Conservation (phyloP, 192 early-diverging fungal genomes). For the Coemansia sp. region DNA sequence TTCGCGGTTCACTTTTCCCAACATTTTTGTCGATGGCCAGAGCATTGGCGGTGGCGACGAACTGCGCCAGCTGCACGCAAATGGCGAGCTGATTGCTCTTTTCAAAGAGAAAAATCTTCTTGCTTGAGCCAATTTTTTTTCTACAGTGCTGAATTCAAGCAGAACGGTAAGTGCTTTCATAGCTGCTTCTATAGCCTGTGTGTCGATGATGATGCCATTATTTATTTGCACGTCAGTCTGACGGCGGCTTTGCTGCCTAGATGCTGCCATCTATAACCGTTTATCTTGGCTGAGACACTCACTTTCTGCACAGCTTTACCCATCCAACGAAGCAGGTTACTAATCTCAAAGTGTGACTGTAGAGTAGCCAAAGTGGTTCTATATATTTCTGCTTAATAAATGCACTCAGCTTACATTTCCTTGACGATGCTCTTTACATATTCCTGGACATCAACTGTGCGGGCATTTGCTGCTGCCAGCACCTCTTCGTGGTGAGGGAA, state of each 20-base stretch:
- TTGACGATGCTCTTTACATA: conserved; percentile 36
- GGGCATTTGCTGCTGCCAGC: conserved; percentile 34
- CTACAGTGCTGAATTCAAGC: too few relatives aligned
- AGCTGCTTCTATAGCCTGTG: not conserved
- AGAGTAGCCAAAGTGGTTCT: too few relatives aligned
- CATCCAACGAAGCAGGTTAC: too few relatives aligned
- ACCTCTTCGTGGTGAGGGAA: conserved; percentile 52
- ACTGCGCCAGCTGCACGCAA: conserved; percentile 43
- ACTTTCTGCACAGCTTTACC: too few relatives aligned
- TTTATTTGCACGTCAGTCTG: conserved; percentile 54
- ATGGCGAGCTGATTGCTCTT: conserved; percentile 55
- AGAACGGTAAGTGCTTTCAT: too few relatives aligned
- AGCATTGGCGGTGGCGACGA: conserved; percentile 68
- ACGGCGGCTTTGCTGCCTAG: conserved; percentile 4
- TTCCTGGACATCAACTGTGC: conserved; percentile 42
- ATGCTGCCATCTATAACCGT: conserved; percentile 34
- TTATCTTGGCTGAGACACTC: conserved; percentile 19
- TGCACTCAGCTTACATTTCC: conserved; percentile 2
- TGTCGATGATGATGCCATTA: conserved; percentile 36
- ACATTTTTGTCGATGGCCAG: conserved; percentile 67
- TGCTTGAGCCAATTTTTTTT: conserved; percentile 1
- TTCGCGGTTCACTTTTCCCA: conserved; percentile 63
- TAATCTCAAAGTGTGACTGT: too few relatives aligned
- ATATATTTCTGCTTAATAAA: too few relatives aligned
- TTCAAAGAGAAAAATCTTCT: conserved; percentile 34